Conservation (phyloP, 805 yeast genomes). For the Debaryomyces hansenii region DNA sequence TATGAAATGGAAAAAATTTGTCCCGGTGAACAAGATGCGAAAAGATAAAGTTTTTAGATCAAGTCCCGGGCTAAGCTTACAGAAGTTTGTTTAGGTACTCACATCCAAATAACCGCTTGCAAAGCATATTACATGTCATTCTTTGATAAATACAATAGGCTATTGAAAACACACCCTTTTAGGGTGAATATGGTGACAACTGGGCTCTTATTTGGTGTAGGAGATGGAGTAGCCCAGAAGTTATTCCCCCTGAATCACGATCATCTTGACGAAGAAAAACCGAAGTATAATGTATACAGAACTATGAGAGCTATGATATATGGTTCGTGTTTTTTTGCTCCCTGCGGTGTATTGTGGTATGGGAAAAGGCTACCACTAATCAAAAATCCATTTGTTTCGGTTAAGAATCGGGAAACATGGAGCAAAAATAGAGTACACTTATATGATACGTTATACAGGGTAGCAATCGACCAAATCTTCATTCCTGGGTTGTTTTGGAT, state of each 20-base stretch:
- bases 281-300: constrained; percentile 26
- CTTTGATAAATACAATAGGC: constrained; percentile 20
- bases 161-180: constrained; percentile 47
- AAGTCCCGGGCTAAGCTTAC: too few species aligned
- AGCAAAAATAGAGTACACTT: constrained; percentile 11
- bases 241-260: constrained; percentile 33
- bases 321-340: constrained; percentile 40
- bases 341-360: constrained; percentile 40
- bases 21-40: too few species aligned
- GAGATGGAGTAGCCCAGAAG: constrained; percentile 43
- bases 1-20: too few species aligned
- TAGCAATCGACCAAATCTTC: constrained; percentile 36
- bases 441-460: constrained; percentile 22
- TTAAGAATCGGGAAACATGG: constrained; percentile 11
- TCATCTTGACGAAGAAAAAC: constrained; percentile 10
- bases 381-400: constrained; percentile 33
- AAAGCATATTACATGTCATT: not conserved
- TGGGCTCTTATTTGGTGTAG: constrained; percentile 45
- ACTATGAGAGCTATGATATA: constrained; percentile 37
- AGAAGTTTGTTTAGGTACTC: too few species aligned
- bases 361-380: constrained; percentile 35
- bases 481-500: constrained; percentile 41
- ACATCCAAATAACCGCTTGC: too few species aligned
- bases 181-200: constrained; percentile 55
- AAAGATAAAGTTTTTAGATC: too few species aligned